A percentile compares a stretch with the other conserved stretches of the same genome.
These are phyloP conservation scores for Nepenthes mirabilis DNA, from an alignment of 148 eudicot species.

Conservation along the genomic window DNA sequence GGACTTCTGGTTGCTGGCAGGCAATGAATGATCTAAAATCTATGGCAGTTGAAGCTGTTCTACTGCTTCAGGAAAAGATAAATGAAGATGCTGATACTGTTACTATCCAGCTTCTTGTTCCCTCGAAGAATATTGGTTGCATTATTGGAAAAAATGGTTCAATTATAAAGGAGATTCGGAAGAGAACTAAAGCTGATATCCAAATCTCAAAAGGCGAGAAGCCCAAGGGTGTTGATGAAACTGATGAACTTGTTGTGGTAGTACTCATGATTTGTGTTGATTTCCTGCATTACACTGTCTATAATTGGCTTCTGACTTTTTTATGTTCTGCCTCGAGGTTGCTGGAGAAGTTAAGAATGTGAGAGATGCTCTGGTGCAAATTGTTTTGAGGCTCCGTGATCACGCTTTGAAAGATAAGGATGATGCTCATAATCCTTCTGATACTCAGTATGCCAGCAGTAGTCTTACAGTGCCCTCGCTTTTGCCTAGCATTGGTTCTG, in stretches of 20 bases:
- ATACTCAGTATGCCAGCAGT: slow-evolving; percentile 36
- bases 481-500: slow-evolving; percentile 31
- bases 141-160: slow-evolving; percentile 88
- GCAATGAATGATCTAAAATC: too few species aligned
- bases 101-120: slow-evolving; percentile 51
- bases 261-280: too few species aligned
- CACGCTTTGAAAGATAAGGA: slow-evolving; percentile 58
- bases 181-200: slow-evolving; percentile 66
- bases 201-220: slow-evolving; percentile 68
- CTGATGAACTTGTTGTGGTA: slow-evolving; percentile 78
- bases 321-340: slow-evolving; percentile 21
- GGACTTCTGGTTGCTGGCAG: too few species aligned
- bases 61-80: slow-evolving; percentile 78
- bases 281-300: too few species aligned
- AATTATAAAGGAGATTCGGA: slow-evolving; percentile 77
- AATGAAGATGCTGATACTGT: slow-evolving; percentile 53
- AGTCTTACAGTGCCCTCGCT: slow-evolving; percentile 46
- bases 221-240: slow-evolving; percentile 48
- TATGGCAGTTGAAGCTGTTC: slow-evolving; percentile 46
- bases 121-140: slow-evolving; percentile 82
- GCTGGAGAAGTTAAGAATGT: slow-evolving; percentile 61
- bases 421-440: slow-evolving; percentile 37
- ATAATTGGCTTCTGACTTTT: too few species aligned
- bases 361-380: slow-evolving; percentile 86
- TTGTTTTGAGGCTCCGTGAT: slow-evolving; percentile 76